A percentile compares a stretch with the other conserved stretches of the same genome.
Conservation (phyloP, 1,139 yeast genomes). For the Geotrichum phurueaensis region DNA sequence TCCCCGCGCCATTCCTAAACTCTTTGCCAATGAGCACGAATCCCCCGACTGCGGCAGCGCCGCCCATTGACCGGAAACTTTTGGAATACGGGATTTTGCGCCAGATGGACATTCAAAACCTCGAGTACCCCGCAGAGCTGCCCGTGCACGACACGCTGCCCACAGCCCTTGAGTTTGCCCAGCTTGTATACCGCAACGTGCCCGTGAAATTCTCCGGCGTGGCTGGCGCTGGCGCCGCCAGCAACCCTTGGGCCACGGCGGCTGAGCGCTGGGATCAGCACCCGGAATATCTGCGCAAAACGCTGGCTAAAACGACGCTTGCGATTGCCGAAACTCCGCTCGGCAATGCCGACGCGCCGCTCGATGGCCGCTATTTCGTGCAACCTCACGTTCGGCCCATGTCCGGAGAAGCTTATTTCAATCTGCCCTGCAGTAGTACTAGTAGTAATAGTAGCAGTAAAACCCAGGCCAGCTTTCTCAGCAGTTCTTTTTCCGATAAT, state of each 20-base stretch:
- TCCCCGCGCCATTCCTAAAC: not conserved
- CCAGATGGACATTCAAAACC: constrained; percentile 30
- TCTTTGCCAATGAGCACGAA: not conserved
- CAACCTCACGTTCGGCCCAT: constrained; percentile 31
- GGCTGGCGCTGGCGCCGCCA: not conserved
- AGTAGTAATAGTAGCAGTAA: not conserved
- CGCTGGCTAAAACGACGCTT: constrained; percentile 21
- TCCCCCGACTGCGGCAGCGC: not conserved
- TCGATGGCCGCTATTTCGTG: constrained; percentile 30
- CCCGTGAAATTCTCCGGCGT: constrained; percentile 21
- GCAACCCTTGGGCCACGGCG: constrained; percentile 9
- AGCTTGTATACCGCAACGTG: constrained; percentile 22
- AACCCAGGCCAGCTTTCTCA: not conserved
- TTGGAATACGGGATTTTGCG: constrained; percentile 22
- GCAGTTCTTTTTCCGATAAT: not conserved
- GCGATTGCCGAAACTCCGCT: constrained; percentile 37
- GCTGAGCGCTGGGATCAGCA: constrained; percentile 20
- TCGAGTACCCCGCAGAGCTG: constrained; percentile 22
- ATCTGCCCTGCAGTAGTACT: constrained; percentile 13
- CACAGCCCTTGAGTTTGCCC: constrained; percentile 19
- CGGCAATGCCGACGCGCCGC: constrained; percentile 40
- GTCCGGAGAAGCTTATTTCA: constrained; percentile 28
- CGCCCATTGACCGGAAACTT: not conserved
- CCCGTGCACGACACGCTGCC: constrained; percentile 15
- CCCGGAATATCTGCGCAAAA: constrained; percentile 19